Conservation (phyloP, 2,329 filamentous ascomycete species). For the Neobulgaria alba region DNA sequence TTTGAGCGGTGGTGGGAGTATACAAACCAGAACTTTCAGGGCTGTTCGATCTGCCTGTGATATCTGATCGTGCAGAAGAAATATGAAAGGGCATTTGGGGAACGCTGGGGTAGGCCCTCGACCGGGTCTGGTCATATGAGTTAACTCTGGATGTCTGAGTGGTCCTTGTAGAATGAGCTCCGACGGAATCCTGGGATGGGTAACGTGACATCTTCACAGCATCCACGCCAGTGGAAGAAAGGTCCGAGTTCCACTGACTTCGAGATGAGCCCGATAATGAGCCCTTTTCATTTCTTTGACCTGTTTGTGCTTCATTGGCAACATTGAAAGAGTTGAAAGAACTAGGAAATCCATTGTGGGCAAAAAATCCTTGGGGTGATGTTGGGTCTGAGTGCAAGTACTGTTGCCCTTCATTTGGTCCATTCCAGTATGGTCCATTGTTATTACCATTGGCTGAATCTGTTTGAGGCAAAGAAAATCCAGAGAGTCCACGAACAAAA, state of each 20-base stretch:
- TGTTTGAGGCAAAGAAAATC: slow-evolving; percentile 28
- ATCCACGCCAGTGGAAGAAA: slow-evolving; percentile 18
- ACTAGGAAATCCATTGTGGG: slow-evolving; percentile 25
- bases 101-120: slow-evolving; percentile 21
- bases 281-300: slow-evolving; percentile 11
- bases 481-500: slow-evolving; percentile 20
- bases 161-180: slow-evolving; percentile 23
- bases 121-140: slow-evolving; percentile 25
- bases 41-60: slow-evolving; percentile 26
- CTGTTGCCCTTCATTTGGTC: slow-evolving; percentile 27
- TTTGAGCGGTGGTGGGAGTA: slow-evolving; percentile 23
- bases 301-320: slow-evolving; percentile 18
- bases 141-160: slow-evolving; percentile 5
- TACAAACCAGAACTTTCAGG: slow-evolving; percentile 23
- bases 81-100: slow-evolving; percentile 26
- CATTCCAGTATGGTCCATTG: slow-evolving; percentile 26
- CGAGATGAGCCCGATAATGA: slow-evolving; percentile 15
- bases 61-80: slow-evolving; percentile 26
- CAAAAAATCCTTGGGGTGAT: slow-evolving; percentile 17
- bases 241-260: slow-evolving; percentile 20
- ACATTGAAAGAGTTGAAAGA: slow-evolving; percentile 17
- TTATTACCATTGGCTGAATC: slow-evolving; percentile 27
- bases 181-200: slow-evolving; percentile 24
- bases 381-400: slow-evolving; percentile 25
- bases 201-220: slow-evolving; percentile 24